phyloP scores from a whole-genome alignment of 2,329 filamentous ascomycete species.

The Sporothrix sp. region DNA sequence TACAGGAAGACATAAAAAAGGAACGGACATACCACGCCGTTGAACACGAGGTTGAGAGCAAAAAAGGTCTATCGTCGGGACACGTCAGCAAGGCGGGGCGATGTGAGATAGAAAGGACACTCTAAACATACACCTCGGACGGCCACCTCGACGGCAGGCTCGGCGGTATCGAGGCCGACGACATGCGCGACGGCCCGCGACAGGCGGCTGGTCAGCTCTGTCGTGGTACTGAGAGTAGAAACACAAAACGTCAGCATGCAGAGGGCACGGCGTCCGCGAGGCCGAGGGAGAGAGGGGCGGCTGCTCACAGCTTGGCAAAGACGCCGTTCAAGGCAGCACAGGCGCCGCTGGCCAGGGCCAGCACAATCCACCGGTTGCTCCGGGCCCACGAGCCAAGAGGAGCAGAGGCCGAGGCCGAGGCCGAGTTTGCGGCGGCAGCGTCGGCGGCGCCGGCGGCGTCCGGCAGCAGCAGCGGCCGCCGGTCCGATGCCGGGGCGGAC shows the following conservation, averaged over 20 bases:
- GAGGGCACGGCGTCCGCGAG: not conserved
- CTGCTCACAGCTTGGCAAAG: constrained; percentile 68
- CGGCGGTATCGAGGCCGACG: constrained; percentile 33
- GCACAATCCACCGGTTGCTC: constrained; percentile 50
- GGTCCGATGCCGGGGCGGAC: constrained; percentile 7
- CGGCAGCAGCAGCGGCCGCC: not conserved
- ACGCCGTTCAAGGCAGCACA: constrained; percentile 76
- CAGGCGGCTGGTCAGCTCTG: constrained; percentile 41
- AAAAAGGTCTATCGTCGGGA: constrained; percentile 70
- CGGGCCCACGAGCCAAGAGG: constrained; percentile 19
- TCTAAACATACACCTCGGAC: constrained; percentile 39
- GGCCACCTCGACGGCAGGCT: constrained; percentile 36
- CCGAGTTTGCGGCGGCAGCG: not conserved
- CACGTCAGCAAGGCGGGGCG: no score
- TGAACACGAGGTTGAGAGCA: constrained; percentile 62
- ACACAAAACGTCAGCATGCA: not conserved
- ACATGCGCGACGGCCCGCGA: constrained; percentile 35
- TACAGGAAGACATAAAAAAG: not conserved
- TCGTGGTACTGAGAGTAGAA: constrained; percentile 39
- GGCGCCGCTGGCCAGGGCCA: constrained; percentile 63
- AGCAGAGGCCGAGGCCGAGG: not conserved
- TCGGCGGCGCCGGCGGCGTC: not conserved
- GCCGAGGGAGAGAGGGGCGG: not conserved
- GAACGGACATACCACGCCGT: constrained; percentile 47
- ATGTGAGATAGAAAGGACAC: not conserved